A percentile compares a stretch with the other conserved stretches of the same genome.
Evolutionary conservation across 1,284 basidiomycete species (phyloP).

Genomic region (Sporisorium iseilematis-ciliati): DNA sequence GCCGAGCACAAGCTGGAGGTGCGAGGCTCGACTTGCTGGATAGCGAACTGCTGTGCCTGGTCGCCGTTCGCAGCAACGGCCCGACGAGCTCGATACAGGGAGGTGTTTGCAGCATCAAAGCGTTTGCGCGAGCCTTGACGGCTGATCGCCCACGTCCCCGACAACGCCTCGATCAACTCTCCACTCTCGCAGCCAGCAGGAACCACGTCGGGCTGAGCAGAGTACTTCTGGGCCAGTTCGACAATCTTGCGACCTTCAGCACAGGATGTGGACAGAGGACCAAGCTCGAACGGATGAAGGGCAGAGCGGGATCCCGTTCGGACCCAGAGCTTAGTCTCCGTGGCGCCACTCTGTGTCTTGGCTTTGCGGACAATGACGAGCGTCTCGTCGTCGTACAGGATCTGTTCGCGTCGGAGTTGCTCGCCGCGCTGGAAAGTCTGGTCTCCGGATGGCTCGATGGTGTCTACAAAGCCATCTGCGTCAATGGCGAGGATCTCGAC

Average conservation of each 20-base stretch:
- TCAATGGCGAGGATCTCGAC: conserved; percentile 44
- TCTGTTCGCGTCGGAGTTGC: conserved; percentile 44
- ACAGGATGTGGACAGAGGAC: conserved; percentile 38
- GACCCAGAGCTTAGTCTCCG: conserved; percentile 37
- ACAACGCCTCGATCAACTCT: conserved; percentile 44
- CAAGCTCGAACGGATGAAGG: conserved; percentile 42
- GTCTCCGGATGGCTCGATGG: conserved; percentile 36
- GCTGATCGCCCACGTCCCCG: conserved; percentile 35
- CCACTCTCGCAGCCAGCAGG: conserved; percentile 50
- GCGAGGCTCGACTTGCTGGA: conserved; percentile 59
- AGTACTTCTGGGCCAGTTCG: conserved; percentile 56
- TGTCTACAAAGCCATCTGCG: conserved; percentile 44
- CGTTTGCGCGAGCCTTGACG: conserved; percentile 50
- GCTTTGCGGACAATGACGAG: conserved; percentile 42
- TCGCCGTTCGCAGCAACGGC: conserved; percentile 15
- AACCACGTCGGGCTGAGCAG: conserved; percentile 33
- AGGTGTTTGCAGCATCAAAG: conserved; percentile 46
- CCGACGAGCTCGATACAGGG: conserved; percentile 53
- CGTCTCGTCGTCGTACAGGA: conserved; percentile 55
- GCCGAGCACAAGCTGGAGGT: conserved; percentile 61
- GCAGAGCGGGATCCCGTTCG: conserved; percentile 38
- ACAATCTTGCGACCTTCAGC: conserved; percentile 50
- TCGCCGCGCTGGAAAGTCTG: conserved; percentile 46
- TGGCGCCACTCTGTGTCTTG: conserved; percentile 32
- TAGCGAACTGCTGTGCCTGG: conserved; percentile 26